Conservation (phyloP, 768 basidiomycete species). For the Agrocybe praecox region DNA sequence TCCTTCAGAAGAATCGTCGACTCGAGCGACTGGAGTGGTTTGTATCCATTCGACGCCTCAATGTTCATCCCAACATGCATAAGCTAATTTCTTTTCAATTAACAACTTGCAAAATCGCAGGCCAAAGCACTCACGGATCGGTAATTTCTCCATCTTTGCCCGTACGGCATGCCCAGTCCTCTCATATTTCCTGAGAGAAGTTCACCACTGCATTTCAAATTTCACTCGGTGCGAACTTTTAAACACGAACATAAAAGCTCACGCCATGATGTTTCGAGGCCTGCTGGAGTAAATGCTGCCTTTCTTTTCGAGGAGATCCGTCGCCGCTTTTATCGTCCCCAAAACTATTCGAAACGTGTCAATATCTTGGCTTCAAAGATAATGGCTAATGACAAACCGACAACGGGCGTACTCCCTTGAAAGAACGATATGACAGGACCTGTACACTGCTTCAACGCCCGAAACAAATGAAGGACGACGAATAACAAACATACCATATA, state of each 20-base stretch:
- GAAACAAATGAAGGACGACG: neutral
- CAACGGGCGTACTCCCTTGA: neutral
- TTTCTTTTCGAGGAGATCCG: constrained; percentile 28
- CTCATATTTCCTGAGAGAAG: constrained; percentile 34
- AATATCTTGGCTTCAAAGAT: neutral
- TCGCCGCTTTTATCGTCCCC: constrained; percentile 25
- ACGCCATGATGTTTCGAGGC: constrained; percentile 27
- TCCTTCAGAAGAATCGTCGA: constrained; percentile 24
- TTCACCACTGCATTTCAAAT: constrained; percentile 26
- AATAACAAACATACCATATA: neutral
- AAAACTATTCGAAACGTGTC: neutral
- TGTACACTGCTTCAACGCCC: too few relatives aligned
- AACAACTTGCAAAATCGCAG: neutral
- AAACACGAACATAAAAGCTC: neutral
- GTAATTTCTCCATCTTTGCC: constrained; percentile 33
- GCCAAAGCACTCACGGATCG: constrained; percentile 25
- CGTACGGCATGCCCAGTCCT: constrained; percentile 33
- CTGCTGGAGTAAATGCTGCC: constrained; percentile 30
- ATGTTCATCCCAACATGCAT: constrained; percentile 28
- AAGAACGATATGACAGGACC: neutral
- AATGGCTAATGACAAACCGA: neutral
- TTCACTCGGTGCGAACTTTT: neutral
- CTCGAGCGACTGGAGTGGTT: constrained; percentile 24
- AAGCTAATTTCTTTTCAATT: constrained; percentile 12
- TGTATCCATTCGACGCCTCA: constrained; percentile 25